phyloP scores from a whole-genome alignment of 805 yeast genomes.

The Cyberlindnera maritima region DNA sequence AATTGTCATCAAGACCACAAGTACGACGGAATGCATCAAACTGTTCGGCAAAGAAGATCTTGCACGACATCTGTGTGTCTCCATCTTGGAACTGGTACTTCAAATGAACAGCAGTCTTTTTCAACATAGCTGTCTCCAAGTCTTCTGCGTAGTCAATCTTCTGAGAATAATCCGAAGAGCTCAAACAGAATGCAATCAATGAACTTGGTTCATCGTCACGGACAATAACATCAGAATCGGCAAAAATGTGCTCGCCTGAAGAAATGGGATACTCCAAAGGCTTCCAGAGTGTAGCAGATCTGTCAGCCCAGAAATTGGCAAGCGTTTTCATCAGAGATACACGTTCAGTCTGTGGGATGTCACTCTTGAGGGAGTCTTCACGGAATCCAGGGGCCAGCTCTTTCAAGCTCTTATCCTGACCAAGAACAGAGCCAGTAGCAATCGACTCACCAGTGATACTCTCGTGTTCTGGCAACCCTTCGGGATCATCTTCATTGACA shows the following conservation, averaged over 20 bases:
- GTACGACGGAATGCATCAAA: slow-evolving; percentile 89
- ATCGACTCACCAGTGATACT: slow-evolving; percentile 5
- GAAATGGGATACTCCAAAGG: slow-evolving; percentile 80
- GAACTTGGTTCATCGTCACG: slow-evolving; percentile 97
- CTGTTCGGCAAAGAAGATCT: slow-evolving; percentile 92
- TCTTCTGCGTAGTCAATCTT: slow-evolving; percentile 41
- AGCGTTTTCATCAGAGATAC: slow-evolving; percentile 78
- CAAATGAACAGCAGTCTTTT: slow-evolving; percentile 83
- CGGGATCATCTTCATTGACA: slow-evolving; percentile 54
- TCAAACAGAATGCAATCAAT: slow-evolving; percentile 86
- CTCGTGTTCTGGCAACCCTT: slow-evolving; percentile 22
- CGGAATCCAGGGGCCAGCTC: slow-evolving; percentile 18
- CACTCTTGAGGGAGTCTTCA: slow-evolving; percentile 18
- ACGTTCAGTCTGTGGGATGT: slow-evolving; percentile 54
- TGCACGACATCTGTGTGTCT: slow-evolving; percentile 79
- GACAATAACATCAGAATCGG: slow-evolving; percentile 89
- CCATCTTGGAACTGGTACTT: slow-evolving; percentile 92
- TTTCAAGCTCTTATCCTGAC: slow-evolving; percentile 8
- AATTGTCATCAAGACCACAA: slow-evolving; percentile 73
- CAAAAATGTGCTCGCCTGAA: slow-evolving; percentile 85
- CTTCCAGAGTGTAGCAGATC: slow-evolving; percentile 94
- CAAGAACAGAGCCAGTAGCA: slow-evolving; percentile 9
- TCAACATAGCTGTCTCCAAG: slow-evolving; percentile 70
- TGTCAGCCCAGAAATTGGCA: slow-evolving; percentile 94
- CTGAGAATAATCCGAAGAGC: slow-evolving; percentile 76